A percentile compares a stretch with the other conserved stretches of the same genome.
Conservation (phyloP, 2,329 filamentous ascomycete species). For the Ophiosphaerella narmari region DNA sequence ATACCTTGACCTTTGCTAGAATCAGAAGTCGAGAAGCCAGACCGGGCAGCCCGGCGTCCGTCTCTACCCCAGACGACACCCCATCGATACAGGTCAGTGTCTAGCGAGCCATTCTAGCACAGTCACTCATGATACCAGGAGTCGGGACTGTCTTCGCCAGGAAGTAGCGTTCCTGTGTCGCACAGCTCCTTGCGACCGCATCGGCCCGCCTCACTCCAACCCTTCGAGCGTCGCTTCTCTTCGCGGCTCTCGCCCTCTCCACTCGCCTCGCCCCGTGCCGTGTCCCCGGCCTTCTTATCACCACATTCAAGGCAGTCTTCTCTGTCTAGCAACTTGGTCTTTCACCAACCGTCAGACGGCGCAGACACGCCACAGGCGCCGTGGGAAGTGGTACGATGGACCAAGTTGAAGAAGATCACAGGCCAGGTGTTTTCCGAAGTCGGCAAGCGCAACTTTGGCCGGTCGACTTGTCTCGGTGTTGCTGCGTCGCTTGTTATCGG, state of each 20-base stretch:
- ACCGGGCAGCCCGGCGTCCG: slow-evolving; percentile 68
- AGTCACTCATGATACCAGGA: slow-evolving; percentile 46
- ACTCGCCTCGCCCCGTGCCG: slow-evolving; percentile 65
- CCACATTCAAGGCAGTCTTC: slow-evolving; percentile 82
- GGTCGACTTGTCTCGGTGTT: slow-evolving; percentile 85
- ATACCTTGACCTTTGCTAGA: slow-evolving; percentile 41
- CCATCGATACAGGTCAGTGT: slow-evolving; percentile 75
- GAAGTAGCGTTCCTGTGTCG: slow-evolving; percentile 74
- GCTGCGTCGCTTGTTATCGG: slow-evolving; percentile 88
- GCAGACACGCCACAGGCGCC: slow-evolving; percentile 70
- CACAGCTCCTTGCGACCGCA: slow-evolving; percentile 71
- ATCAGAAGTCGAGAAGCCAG: slow-evolving; percentile 26
- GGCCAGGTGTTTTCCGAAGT: slow-evolving; percentile 89
- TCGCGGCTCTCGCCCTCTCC: slow-evolving; percentile 74
- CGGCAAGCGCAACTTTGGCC: slow-evolving; percentile 89
- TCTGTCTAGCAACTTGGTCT: slow-evolving; percentile 69
- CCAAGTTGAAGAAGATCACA: slow-evolving; percentile 85
- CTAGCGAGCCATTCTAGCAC: slow-evolving; percentile 20
- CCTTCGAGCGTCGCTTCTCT: slow-evolving; percentile 94
- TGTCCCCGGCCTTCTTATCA: slow-evolving; percentile 77
- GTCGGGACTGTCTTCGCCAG: slow-evolving; percentile 64
- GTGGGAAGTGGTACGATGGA: slow-evolving; percentile 98
- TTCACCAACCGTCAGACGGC: slow-evolving; percentile 60
- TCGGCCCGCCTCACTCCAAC: slow-evolving; percentile 81
- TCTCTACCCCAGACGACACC: slow-evolving; percentile 81